A percentile compares a stretch with the other conserved stretches of the same genome.
Evolutionary conservation across 257 asterid genomes (phyloP).

Genomic region (Fraxinus quadrangulata): DNA sequence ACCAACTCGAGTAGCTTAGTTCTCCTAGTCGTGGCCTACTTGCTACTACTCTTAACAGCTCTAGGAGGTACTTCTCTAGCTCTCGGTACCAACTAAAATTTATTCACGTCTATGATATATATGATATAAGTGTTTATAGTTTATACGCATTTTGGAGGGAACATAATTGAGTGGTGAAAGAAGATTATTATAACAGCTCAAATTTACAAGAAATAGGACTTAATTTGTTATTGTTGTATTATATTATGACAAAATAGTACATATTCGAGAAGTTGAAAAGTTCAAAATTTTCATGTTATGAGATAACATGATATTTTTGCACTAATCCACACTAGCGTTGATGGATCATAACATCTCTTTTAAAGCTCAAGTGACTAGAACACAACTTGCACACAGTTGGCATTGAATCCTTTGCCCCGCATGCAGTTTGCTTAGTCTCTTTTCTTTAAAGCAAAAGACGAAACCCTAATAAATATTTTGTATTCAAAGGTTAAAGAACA

Average conservation of each 20-base stretch:
- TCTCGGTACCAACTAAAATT: too few relatives aligned
- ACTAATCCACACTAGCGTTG: constrained; percentile 25
- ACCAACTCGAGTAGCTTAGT: background rate
- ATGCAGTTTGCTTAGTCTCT: constrained; percentile 28
- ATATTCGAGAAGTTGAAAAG: background rate
- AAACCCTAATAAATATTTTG: constrained; percentile 6
- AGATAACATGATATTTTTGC: constrained; percentile 18
- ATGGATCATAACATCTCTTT: constrained; percentile 17
- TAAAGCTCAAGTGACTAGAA: constrained; percentile 28
- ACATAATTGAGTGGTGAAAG: background rate
- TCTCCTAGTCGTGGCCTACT: background rate
- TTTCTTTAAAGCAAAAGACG: constrained; percentile 25
- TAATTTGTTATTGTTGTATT: background rate
- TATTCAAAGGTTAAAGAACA: constrained; percentile 10
- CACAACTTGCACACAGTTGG: constrained; percentile 33
- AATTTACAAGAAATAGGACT: background rate
- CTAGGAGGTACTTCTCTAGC: background rate
- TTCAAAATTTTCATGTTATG: background rate
- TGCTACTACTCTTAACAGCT: background rate
- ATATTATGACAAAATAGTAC: background rate
- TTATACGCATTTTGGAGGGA: background rate
- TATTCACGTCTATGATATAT: too few relatives aligned
- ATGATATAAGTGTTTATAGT: background rate
- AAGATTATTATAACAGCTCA: background rate
- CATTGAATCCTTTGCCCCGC: constrained; percentile 32